Conservation (phyloP, 108 stramenopile genomes). For the Poteriospumella lacustris region DNA sequence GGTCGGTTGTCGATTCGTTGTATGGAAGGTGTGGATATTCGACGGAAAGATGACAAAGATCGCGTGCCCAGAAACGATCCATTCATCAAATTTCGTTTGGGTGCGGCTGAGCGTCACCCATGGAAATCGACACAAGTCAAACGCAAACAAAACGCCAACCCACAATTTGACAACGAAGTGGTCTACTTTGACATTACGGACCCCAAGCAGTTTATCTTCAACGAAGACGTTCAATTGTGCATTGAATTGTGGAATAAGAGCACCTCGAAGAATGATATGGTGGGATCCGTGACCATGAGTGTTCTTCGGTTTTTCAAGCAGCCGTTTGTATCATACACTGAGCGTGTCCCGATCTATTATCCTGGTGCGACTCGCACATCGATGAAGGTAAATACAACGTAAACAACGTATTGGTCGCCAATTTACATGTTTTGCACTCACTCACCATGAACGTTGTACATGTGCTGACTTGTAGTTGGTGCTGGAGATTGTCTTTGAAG, state of each 20-base stretch:
- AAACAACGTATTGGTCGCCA: conserved; percentile 34
- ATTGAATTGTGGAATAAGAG: conserved; percentile 54
- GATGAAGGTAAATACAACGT: conserved; percentile 47
- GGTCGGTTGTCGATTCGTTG: not conserved
- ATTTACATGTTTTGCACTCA: conserved; percentile 35
- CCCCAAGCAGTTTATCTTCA: conserved; percentile 43
- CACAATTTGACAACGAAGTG: conserved; percentile 52
- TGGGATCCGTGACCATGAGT: conserved; percentile 28
- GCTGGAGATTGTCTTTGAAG: conserved; percentile 55
- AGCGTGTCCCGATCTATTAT: conserved; percentile 1
- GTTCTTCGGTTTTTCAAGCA: conserved; percentile 24
- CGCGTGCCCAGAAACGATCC: not conserved
- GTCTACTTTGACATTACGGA: conserved; percentile 56
- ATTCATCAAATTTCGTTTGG: not conserved
- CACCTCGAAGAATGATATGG: conserved; percentile 33
- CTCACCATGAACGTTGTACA: conserved; percentile 28
- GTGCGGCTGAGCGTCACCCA: not conserved
- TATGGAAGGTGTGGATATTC: conserved; percentile 5
- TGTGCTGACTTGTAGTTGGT: conserved; percentile 33
- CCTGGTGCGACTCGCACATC: conserved; percentile 34
- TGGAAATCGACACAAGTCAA: conserved; percentile 30
- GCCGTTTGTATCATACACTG: not conserved
- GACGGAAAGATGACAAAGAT: conserved; percentile 14
- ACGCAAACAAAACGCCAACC: conserved; percentile 45
- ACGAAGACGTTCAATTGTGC: conserved; percentile 51